Evolutionary conservation across 2,329 filamentous ascomycete genomes (phyloP).

Genomic region (Aurifilum marmelostoma): DNA sequence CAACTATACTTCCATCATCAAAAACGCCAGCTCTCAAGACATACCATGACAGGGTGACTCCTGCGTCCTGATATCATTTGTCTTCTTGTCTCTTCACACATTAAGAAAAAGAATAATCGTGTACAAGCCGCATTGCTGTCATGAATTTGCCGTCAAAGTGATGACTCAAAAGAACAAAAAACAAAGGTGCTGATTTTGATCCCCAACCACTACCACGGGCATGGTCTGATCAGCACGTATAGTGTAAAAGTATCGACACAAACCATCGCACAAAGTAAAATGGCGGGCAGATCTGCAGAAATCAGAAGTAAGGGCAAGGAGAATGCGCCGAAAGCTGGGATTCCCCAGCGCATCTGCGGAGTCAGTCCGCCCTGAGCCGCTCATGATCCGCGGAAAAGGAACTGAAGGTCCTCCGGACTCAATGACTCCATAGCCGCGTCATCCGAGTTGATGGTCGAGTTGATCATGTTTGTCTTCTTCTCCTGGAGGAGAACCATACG

Average conservation of each 20-base stretch:
- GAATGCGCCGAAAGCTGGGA: background rate
- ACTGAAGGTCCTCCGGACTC: constrained; percentile 90
- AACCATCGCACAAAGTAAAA: background rate
- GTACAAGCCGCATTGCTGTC: background rate
- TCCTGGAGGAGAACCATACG: constrained; percentile 95
- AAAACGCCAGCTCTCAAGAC: background rate
- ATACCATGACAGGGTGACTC: background rate
- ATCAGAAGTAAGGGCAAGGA: background rate
- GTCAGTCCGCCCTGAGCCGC: background rate
- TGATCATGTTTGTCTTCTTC: constrained; percentile 98
- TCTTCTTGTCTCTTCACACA: too few species aligned
- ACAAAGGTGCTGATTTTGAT: background rate
- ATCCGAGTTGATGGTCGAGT: constrained; percentile 93
- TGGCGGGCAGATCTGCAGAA: background rate
- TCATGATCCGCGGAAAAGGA: constrained; percentile 79
- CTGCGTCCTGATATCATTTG: background rate
- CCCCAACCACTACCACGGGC: background rate
- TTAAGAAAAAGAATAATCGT: background rate
- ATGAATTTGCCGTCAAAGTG: background rate
- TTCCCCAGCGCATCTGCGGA: background rate
- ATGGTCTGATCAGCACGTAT: background rate
- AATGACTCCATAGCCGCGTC: constrained; percentile 89
- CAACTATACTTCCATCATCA: background rate
- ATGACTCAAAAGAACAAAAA: background rate
- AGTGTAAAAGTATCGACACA: background rate